Evolutionary conservation across 2,329 filamentous ascomycete species (phyloP), one percentile per base, ranked within the genome.

Genomic region (Ophiostoma australiae): DNA sequence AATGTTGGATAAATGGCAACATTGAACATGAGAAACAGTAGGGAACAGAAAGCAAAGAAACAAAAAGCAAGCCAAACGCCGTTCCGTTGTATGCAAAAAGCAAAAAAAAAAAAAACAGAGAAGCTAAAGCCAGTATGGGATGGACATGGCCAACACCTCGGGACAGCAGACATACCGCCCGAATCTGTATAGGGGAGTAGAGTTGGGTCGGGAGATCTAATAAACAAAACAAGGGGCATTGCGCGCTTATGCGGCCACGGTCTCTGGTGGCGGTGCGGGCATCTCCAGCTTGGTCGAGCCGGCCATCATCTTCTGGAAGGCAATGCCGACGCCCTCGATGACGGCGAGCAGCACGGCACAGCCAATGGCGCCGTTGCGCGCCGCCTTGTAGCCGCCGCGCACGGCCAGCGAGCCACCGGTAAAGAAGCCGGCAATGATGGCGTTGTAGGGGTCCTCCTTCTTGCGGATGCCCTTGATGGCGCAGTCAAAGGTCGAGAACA

Each of bases 381-480:
- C 93, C 31, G 94, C 93, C 84, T 92, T 94, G 80, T 91, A 90
- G 72, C 95, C 95, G 77, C 95, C 95, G 82, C 95, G 89, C 74
- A 98, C 90, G 69, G 95, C 95, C 44, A 99, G 86, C 39, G 94
- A 89, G 76, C 95, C 95, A 77, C 93, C 94, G 4, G 95, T 98
- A 81, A 97, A 94, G 86, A 97, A 97, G 70, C 95, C 95, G 61
- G 94, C 95, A 76, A 94, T 96, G 80, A 99, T 98, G 77, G 94
- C 93, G 83, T 98, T 98, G 84, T 93, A 98, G 17, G 95, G 93
- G 80, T 98, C 95, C 81, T 99, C 95, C 89, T 97, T 98, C 86
- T 95, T 92, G 75, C 93, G 85, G 71, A 94, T 84, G 72, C 94
- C 94, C 86, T 98, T 99, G 73, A 97, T 91, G 31, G 94, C 91